Evolutionary conservation across 257 asterid species (phyloP).

Genomic region (Salvia rosmarinus): DNA sequence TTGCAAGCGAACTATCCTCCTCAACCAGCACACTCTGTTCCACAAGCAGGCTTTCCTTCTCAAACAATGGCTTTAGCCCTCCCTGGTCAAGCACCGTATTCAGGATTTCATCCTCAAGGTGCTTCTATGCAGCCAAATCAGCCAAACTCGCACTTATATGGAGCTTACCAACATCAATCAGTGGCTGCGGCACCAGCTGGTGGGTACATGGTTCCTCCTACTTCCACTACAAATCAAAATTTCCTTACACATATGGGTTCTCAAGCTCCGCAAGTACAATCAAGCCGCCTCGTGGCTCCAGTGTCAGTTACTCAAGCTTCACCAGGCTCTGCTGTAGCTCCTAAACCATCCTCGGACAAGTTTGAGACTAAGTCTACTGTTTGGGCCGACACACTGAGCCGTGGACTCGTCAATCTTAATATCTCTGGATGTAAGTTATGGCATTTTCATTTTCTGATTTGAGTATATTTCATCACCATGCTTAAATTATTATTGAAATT

Average conservation of each 20-base stretch:
- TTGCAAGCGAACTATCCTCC: constrained; percentile 48
- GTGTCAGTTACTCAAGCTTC: constrained; percentile 46
- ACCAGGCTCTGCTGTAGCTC: constrained; percentile 47
- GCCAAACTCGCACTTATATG: constrained; percentile 57
- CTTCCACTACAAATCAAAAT: constrained; percentile 50
- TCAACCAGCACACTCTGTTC: constrained; percentile 40
- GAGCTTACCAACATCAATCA: constrained; percentile 49
- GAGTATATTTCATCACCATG: neutral
- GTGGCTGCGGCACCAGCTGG: constrained; percentile 44
- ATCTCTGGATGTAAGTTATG: constrained; percentile 88
- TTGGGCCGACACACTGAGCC: constrained; percentile 96
- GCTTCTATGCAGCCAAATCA: constrained; percentile 47
- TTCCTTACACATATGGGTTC: constrained; percentile 47
- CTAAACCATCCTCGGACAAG: constrained; percentile 69
- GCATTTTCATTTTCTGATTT: constrained; percentile 10
- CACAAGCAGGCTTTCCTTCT: constrained; percentile 41
- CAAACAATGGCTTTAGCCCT: constrained; percentile 46
- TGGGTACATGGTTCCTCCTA: constrained; percentile 51
- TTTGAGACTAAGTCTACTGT: constrained; percentile 95
- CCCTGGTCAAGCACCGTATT: constrained; percentile 50
- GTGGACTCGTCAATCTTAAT: constrained; percentile 90
- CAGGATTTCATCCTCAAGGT: constrained; percentile 54
- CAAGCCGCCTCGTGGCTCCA: constrained; percentile 40
- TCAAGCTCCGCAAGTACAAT: constrained; percentile 50
- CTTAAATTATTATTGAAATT: constrained; percentile 23